phyloP scores from a whole-genome alignment of 2,329 filamentous ascomycete species.

The Trichothecium sympodiale region DNA sequence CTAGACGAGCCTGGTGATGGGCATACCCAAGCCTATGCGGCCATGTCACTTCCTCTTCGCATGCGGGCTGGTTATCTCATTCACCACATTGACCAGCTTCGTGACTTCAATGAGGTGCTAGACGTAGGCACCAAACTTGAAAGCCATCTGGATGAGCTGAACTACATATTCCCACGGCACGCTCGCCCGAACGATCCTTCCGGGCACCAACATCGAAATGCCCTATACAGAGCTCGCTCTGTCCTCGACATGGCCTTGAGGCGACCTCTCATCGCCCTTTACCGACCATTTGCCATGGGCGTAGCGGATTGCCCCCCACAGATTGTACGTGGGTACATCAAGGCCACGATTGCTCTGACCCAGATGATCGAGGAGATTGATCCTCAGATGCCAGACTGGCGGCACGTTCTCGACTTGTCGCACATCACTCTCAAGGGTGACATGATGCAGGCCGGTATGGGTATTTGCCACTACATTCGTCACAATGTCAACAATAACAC shows the following conservation, averaged over 20 bases:
- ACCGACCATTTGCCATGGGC: constrained; percentile 44
- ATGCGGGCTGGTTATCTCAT: constrained; percentile 39
- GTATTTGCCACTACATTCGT: constrained; percentile 43
- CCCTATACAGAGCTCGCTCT: constrained; percentile 38
- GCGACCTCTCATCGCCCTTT: constrained; percentile 38
- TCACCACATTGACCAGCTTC: constrained; percentile 38
- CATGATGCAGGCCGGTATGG: constrained; percentile 42
- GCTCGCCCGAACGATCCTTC: not conserved
- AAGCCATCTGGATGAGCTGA: constrained; percentile 41
- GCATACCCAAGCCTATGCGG: constrained; percentile 42
- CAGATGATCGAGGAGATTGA: constrained; percentile 44
- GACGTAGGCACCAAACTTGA: constrained; percentile 43
- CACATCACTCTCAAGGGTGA: constrained; percentile 41
- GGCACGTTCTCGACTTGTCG: constrained; percentile 39
- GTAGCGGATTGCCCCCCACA: constrained; percentile 36
- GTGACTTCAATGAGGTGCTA: constrained; percentile 41
- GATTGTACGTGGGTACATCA: constrained; percentile 39
- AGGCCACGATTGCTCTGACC: constrained; percentile 44
- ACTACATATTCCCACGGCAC: constrained; percentile 38
- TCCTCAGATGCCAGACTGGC: constrained; percentile 31
- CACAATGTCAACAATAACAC: too few relatives aligned
- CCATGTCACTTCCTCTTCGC: constrained; percentile 35
- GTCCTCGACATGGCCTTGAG: constrained; percentile 44
- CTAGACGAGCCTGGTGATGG: constrained; percentile 41
- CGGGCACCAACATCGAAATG: constrained; percentile 12